Conservation (phyloP, 371 early-diverging fungal species). For the Mortierella sp. region DNA sequence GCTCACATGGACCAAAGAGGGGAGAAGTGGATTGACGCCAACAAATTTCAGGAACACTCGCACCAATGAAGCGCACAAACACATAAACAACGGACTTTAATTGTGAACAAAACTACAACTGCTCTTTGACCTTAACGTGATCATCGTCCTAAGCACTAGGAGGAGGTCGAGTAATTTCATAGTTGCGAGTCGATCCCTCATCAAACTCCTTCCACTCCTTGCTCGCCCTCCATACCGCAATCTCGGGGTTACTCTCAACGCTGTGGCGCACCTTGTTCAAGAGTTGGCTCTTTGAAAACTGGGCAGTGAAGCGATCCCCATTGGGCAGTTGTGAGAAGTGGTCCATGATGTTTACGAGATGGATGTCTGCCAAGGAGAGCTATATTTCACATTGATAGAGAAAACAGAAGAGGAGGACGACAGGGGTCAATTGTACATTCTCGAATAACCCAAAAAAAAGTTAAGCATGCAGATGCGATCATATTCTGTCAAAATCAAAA, state of each 20-base stretch:
- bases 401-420: background rate
- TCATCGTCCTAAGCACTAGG: background rate
- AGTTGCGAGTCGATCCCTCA: background rate
- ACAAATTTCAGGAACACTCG: background rate
- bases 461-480: too few relatives aligned
- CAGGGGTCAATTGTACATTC: background rate
- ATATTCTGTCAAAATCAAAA: too few relatives aligned
- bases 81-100: background rate
- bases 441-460: background rate
- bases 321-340: slow-evolving; percentile 36
- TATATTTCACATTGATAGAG: background rate
- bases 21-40: background rate
- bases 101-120: background rate
- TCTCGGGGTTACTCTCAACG: slow-evolving; percentile 25
- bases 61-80: background rate
- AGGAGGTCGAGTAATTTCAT: slow-evolving; percentile 18
- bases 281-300: slow-evolving; percentile 20
- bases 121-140: background rate
- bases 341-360: slow-evolving; percentile 40
- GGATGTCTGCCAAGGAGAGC: slow-evolving; percentile 45
- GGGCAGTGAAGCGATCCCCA: slow-evolving; percentile 1
- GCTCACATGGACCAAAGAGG: background rate
- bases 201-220: slow-evolving; percentile 29
- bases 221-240: slow-evolving; percentile 30
- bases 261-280: slow-evolving; percentile 35